Evolutionary conservation across 257 asterid species (phyloP), one percentile per base, ranked within the genome.

Genomic region (Verbena officinalis): DNA sequence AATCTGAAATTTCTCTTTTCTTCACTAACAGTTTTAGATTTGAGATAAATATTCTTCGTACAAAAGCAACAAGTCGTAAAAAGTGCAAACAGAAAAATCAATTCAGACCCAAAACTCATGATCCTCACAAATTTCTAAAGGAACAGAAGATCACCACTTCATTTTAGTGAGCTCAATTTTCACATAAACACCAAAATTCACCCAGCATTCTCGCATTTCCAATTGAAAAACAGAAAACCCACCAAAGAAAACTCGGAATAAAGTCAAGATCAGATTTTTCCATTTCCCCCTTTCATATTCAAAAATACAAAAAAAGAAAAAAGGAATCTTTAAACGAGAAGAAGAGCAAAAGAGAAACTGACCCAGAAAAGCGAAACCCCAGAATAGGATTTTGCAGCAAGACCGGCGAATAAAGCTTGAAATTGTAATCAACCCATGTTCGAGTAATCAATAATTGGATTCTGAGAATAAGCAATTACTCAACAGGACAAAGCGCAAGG

Each of bases 281-380:
- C 12, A 34, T 23, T 19, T 5, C 48, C 69, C 55, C 44, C 53
- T 27, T 61, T 7, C 43, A 0, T n/a, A n/a, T n/a, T n/a, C n/a
- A n/a, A n/a, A n/a, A n/a, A n/a, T n/a, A 23, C 17, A 55, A 58
- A 21, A 44, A 14, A 50, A 6, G 4, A 39, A 33, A 24, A 62
- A 39, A 53, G 48, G 12, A 27, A 45, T 23, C 14, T 27, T 20
- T 9, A 5, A 12, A 34, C 30, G 56, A 44, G 13, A 19, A n/a
- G 24, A 22, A 42, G 31, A 19, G 43, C 13, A 19, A 9, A 46
- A 44, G 38, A 34, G 36, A 62, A 11, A 77, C 80, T 69, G 63
- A 83, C 85, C 90, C 72, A 74, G 79, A 67, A 71, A 62, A 54
- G 71, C 34, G 67, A 75, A 65, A 72, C 45, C 76, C 82, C 72